A percentile compares a stretch with the other conserved stretches of the same genome.
Evolutionary conservation across 2,329 filamentous ascomycete species (phyloP).

Genomic region (Trichoderma harzianum): DNA sequence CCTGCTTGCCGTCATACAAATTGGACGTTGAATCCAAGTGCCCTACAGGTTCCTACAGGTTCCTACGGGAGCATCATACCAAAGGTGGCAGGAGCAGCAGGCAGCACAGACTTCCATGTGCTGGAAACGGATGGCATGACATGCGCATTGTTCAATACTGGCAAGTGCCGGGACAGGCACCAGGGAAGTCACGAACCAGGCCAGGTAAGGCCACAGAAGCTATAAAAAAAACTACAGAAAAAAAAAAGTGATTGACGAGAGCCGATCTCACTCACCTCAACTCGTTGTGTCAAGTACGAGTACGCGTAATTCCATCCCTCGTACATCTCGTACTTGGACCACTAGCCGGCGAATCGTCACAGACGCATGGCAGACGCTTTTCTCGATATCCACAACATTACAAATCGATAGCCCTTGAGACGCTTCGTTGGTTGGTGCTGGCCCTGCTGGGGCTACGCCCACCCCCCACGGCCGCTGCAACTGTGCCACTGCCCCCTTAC

Average conservation of each 20-base stretch:
- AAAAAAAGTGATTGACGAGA: background rate
- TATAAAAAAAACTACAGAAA: background rate
- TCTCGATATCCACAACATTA: slow-evolving; percentile 12
- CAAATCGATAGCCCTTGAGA: slow-evolving; percentile 13
- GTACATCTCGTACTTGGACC: background rate
- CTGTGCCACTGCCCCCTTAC: slow-evolving; percentile 9
- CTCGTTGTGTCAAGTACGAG: background rate
- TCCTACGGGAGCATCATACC: background rate
- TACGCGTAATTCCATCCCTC: background rate
- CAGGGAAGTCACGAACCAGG: background rate
- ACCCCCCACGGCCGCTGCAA: slow-evolving; percentile 4
- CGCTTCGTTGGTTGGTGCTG: background rate
- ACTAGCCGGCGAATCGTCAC: background rate
- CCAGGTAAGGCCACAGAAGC: background rate
- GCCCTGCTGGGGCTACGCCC: slow-evolving; percentile 9
- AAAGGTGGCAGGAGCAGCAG: background rate
- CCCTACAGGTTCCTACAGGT: background rate
- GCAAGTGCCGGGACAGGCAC: slow-evolving; percentile 6
- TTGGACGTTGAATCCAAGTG: background rate
- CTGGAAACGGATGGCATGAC: background rate
- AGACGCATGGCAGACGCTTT: background rate
- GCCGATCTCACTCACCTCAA: slow-evolving; percentile 7
- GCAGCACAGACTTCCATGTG: background rate
- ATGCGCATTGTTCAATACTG: background rate
- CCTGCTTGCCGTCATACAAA: background rate